Evolutionary conservation across 2,329 filamentous ascomycete species (phyloP), one percentile per base, ranked within the genome.

Genomic region (Coniochaeta sp.): DNA sequence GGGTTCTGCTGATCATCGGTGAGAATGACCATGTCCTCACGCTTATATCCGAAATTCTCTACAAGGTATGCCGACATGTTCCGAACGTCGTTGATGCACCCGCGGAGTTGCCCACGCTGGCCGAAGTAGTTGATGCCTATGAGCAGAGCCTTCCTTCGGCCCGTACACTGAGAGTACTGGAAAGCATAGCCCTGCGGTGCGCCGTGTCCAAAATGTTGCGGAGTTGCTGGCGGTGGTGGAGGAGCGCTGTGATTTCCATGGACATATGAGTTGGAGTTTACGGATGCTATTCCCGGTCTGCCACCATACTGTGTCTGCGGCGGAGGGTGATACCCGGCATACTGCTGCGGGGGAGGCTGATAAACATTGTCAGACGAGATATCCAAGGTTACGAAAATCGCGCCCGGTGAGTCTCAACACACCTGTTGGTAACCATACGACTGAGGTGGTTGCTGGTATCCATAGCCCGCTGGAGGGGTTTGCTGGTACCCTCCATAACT

Each of bases 51-150:
- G 73, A 96, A 97, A 70, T 91, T 87, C 73, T 93, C 86, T 64
- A 91, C 90, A 61, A 98, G 79, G 71, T 96, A 98, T 57, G 84
- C 83, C 24, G 92, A 96, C 91, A 98, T 96, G 78, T 97, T 97
- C 76, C 93, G 90, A 50, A 97, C 93, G 72, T 98, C 93, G 71
- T 98, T 97, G 79, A 97, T 97, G 71, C 93, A 98, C 54, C 93
- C 93, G 61, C 92, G 83, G 55, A 97, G 81, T 79, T 97, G 90
- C 30, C 93, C 93, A 61, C 90, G 86, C 76, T 97, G 93, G 58
- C 89, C 88, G 71, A 97, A 97, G 76, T 98, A 97, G 77, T 97
- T 97, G 79, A 97, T 96, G 59, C 93, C 93, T 66, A 97, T 93
- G 62, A 98, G 76, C 32, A 97, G 78, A 4, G 93, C 93, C 77